Evolutionary conservation across 306 rosid species (phyloP).

Genomic region (Vachellia collinsii): DNA sequence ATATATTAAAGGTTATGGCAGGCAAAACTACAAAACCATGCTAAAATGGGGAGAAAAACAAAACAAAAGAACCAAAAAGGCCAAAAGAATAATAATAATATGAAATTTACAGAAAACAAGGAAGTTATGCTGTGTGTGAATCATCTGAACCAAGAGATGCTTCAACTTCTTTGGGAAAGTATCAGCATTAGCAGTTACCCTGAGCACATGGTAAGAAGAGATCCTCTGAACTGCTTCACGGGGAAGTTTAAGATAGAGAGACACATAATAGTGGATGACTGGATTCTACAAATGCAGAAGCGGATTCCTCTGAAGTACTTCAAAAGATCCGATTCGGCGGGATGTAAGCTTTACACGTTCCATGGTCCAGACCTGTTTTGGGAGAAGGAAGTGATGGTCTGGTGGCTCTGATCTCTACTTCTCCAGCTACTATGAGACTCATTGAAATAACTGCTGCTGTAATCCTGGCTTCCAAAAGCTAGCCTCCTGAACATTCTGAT

Average conservation of each 20-base stretch:
- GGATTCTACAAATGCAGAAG: not conserved
- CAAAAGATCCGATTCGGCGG: not conserved
- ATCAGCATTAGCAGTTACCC: not conserved
- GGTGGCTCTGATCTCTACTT: constrained; percentile 57
- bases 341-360: constrained; percentile 50
- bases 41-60: not conserved
- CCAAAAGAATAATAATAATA: not conserved
- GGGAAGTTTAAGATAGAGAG: not conserved
- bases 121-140: constrained; percentile 19
- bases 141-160: constrained; percentile 10
- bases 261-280: not conserved
- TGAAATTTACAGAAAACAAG: constrained; percentile 51
- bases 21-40: not conserved
- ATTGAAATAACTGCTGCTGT: constrained; percentile 57
- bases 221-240: not conserved
- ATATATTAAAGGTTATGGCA: too few species aligned
- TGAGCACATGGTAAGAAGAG: constrained; percentile 2
- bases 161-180: constrained; percentile 12
- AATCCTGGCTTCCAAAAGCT: constrained; percentile 92
- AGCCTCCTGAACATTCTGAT: constrained; percentile 86
- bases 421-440: constrained; percentile 78
- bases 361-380: constrained; percentile 59
- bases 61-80: not conserved
- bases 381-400: constrained; percentile 43
- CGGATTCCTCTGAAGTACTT: not conserved